Conservation (phyloP, 2,329 filamentous ascomycete species). For the Catunica adiposa region DNA sequence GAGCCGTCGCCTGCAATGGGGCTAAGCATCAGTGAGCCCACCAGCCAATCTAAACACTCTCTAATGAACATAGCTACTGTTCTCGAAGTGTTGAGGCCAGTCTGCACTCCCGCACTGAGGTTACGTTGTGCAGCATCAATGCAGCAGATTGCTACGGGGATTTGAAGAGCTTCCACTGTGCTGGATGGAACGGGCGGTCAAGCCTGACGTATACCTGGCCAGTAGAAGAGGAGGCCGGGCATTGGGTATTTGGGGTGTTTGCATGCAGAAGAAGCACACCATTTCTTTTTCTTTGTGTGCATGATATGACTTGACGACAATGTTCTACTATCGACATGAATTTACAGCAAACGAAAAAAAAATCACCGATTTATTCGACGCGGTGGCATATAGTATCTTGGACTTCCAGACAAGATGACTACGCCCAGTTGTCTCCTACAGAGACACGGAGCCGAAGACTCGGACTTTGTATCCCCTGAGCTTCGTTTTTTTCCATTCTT, state of each 20-base stretch:
- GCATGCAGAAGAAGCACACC: too few relatives aligned
- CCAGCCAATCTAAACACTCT: background rate
- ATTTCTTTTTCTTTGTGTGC: too few relatives aligned
- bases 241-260: too few relatives aligned
- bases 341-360: too few relatives aligned
- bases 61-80: background rate
- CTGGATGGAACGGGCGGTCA: background rate
- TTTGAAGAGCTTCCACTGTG: background rate
- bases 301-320: too few relatives aligned
- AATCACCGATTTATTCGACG: too few relatives aligned
- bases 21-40: background rate
- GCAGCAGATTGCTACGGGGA: background rate
- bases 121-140: background rate
- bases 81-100: background rate
- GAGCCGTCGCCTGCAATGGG: constrained; percentile 5
- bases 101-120: background rate
- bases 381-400: too few relatives aligned
- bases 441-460: background rate
- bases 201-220: background rate
- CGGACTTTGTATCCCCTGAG: background rate
- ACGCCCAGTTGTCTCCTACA: background rate
- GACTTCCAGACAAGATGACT: too few relatives aligned
- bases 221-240: too few relatives aligned
- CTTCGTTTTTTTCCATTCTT: too few relatives aligned
- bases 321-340: too few relatives aligned